A percentile compares a stretch with the other conserved stretches of the same genome.
These are phyloP conservation scores for Cordyceps cateniannulata DNA, from an alignment of 2,329 filamentous ascomycete genomes.

Conservation along the genomic window DNA sequence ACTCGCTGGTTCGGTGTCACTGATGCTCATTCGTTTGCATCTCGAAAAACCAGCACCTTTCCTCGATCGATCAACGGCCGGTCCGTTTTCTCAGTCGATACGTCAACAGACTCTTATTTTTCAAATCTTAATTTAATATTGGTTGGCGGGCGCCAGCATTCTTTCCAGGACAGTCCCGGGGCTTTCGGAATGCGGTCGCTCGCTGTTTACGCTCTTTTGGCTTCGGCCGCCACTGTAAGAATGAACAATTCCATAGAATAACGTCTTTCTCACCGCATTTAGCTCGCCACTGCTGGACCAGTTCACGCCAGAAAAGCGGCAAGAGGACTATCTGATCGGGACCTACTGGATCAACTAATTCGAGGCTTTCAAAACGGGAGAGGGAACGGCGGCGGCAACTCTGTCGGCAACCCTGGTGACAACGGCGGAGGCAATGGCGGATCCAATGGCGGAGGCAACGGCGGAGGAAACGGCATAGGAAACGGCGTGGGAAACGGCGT, in stretches of 20 bases:
- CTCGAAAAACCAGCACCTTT: not conserved
- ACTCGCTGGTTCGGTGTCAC: not conserved
- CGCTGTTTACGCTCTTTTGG: slow-evolving; percentile 16
- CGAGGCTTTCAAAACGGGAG: not conserved
- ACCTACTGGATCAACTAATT: slow-evolving; percentile 13
- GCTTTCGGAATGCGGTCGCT: slow-evolving; percentile 17
- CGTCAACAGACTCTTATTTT: not conserved
- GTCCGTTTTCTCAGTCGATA: slow-evolving; percentile 1
- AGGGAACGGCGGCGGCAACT: not conserved
- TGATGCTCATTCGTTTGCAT: slow-evolving; percentile 9
- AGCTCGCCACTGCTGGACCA: slow-evolving; percentile 8
- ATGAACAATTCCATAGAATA: not conserved
- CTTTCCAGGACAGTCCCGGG: not conserved
- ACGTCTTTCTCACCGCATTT: not conserved
- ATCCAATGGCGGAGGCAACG: not conserved
- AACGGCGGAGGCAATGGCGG: not conserved
- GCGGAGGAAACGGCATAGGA: not conserved
- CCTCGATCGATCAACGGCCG: slow-evolving; percentile 4
- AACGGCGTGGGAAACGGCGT: too few relatives aligned
- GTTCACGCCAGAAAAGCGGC: not conserved
- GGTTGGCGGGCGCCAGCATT: slow-evolving; percentile 3
- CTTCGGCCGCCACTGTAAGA: slow-evolving; percentile 17
- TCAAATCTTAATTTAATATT: not conserved
- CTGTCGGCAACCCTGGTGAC: too few relatives aligned
- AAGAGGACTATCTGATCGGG: slow-evolving; percentile 5